A percentile compares a stretch with the other conserved stretches of the same genome.
phyloP scores from a whole-genome alignment of 2,329 filamentous ascomycete genomes.

The Allantophomopsis lycopodina region DNA sequence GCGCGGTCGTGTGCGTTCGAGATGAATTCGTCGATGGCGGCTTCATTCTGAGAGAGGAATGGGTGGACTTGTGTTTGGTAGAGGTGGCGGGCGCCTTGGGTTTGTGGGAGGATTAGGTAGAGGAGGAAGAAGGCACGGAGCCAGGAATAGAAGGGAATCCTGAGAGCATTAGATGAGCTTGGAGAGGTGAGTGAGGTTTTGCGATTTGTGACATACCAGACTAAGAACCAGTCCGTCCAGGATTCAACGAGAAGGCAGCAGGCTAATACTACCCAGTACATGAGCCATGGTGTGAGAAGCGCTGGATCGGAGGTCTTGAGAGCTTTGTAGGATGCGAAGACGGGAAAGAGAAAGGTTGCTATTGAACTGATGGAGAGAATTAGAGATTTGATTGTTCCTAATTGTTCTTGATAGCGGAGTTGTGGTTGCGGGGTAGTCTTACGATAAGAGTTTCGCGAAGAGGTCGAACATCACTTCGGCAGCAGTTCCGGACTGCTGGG shows the following conservation, averaged over 20 bases:
- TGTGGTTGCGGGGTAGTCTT: constrained; percentile 25
- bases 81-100: constrained; percentile 78
- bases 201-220: constrained; percentile 48
- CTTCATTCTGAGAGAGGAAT: constrained; percentile 76
- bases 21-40: constrained; percentile 83
- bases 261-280: constrained; percentile 95
- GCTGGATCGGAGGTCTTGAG: constrained; percentile 84
- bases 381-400: too few relatives aligned
- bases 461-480: constrained; percentile 54
- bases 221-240: constrained; percentile 75
- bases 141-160: constrained; percentile 90
- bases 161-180: constrained; percentile 16
- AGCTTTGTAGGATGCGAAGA: constrained; percentile 97
- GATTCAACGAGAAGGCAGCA: constrained; percentile 72
- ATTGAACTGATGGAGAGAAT: constrained; percentile 44
- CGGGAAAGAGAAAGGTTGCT: constrained; percentile 82
- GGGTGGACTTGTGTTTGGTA: constrained; percentile 82
- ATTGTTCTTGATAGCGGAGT: constrained; percentile 1
- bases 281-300: constrained; percentile 90
- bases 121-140: constrained; percentile 75
- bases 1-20: constrained; percentile 66
- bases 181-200: not conserved
- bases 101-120: constrained; percentile 93
- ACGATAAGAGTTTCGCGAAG: constrained; percentile 67
- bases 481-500: too few relatives aligned